phyloP scores from a whole-genome alignment of 2,329 filamentous ascomycete genomes.

The Pseudovirgaria hyperparasitica region DNA sequence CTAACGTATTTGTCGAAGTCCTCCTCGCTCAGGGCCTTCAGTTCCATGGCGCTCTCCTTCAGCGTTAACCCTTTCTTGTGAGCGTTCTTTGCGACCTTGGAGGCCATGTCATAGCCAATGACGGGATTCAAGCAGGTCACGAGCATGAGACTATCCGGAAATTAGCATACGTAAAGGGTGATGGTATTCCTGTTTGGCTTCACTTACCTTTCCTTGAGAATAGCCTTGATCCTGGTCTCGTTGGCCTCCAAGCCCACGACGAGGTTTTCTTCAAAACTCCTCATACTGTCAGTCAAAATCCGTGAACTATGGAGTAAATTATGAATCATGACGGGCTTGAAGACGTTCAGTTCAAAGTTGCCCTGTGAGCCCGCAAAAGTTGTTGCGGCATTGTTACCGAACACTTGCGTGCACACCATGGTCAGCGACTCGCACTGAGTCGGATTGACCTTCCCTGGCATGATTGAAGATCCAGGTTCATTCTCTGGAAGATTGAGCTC shows the following conservation, averaged over 20 bases:
- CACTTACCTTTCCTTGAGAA: conserved; percentile 86
- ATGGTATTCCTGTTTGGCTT: background rate
- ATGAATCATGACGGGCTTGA: conserved; percentile 92
- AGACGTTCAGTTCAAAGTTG: conserved; percentile 98
- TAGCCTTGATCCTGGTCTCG: conserved; percentile 76
- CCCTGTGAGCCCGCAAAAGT: conserved; percentile 95
- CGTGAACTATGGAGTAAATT: conserved; percentile 89
- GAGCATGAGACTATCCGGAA: conserved; percentile 65
- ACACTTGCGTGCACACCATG: conserved; percentile 95
- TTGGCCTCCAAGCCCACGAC: conserved; percentile 82
- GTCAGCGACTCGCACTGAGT: conserved; percentile 96
- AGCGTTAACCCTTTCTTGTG: conserved; percentile 96
- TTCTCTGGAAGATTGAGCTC: conserved; percentile 93
- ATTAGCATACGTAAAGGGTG: conserved; percentile 7
- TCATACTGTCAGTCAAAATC: conserved; percentile 84
- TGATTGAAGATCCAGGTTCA: conserved; percentile 94
- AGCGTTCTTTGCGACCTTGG: conserved; percentile 94
- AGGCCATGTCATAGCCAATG: conserved; percentile 94
- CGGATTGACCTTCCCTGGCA: conserved; percentile 99
- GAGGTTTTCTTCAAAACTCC: conserved; percentile 87
- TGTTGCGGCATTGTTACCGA: conserved; percentile 89
- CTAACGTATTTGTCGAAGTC: conserved; percentile 85
- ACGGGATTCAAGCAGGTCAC: conserved; percentile 96
- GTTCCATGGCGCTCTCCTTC: conserved; percentile 86
- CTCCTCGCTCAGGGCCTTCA: conserved; percentile 74